These are phyloP conservation scores for Nemania sp. DNA, from an alignment of 2,329 filamentous ascomycete species.

Conservation along the genomic window DNA sequence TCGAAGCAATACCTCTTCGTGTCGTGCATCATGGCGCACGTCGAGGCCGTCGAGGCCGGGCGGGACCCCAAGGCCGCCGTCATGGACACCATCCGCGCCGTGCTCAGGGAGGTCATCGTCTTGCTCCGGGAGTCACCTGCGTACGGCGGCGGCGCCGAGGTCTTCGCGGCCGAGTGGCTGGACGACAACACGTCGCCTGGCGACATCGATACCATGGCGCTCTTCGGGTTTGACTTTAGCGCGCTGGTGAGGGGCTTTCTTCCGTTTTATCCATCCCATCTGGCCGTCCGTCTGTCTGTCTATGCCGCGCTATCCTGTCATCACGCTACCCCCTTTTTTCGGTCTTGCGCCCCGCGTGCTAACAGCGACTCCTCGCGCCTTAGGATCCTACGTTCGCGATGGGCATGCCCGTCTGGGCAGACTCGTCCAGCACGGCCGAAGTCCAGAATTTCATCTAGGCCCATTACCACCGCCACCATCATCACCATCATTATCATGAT, in stretches of 20 bases:
- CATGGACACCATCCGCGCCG: conserved; percentile 16
- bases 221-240: conserved; percentile 31
- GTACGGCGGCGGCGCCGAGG: not conserved
- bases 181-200: conserved; percentile 18
- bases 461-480: no score
- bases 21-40: conserved; percentile 30
- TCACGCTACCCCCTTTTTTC: no score
- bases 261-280: not conserved
- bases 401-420: conserved; percentile 19
- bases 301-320: not conserved
- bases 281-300: not conserved
- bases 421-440: conserved; percentile 1
- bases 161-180: conserved; percentile 3
- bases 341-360: not conserved
- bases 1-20: conserved; percentile 33
- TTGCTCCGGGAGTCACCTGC: conserved; percentile 23
- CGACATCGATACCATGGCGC: conserved; percentile 18
- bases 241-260: conserved; percentile 20
- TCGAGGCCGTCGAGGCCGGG: conserved; percentile 24
- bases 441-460: not conserved
- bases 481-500: no score
- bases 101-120: conserved; percentile 12
- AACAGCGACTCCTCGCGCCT: not conserved
- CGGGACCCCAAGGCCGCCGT: conserved; percentile 10
- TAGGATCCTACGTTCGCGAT: conserved; percentile 20